Evolutionary conservation across 495 filamentous ascomycete genomes (phyloP).

Genomic region (Penicilliopsis zonata): DNA sequence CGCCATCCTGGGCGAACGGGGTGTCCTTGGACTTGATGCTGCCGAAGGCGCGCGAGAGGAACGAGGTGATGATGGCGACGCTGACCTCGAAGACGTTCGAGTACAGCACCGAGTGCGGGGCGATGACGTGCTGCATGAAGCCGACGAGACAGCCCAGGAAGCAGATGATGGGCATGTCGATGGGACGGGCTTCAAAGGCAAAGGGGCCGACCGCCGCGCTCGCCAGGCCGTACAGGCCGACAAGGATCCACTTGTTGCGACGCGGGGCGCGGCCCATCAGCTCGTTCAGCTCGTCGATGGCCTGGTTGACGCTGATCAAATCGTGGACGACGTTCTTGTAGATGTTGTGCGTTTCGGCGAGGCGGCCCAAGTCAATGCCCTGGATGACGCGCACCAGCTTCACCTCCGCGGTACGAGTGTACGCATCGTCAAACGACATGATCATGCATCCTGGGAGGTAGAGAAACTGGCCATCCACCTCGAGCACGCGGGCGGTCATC

Average conservation of each 20-base stretch:
- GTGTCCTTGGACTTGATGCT: too few relatives aligned
- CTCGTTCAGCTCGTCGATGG: constrained; percentile 50
- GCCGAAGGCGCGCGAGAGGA: constrained; percentile 72
- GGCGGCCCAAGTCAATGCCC: constrained; percentile 69
- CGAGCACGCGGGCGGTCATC: constrained; percentile 74
- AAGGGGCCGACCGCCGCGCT: constrained; percentile 71
- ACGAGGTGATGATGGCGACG: constrained; percentile 69
- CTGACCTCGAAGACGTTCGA: constrained; percentile 82
- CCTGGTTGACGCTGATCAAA: constrained; percentile 64
- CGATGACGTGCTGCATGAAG: constrained; percentile 62
- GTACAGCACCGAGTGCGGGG: constrained; percentile 62
- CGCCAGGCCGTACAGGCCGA: constrained; percentile 70
- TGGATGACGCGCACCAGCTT: constrained; percentile 65
- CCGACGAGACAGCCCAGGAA: constrained; percentile 73
- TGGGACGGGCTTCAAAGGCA: constrained; percentile 68
- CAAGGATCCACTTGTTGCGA: constrained; percentile 52
- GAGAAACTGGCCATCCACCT: constrained; percentile 78
- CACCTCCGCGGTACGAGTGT: constrained; percentile 80
- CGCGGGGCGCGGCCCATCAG: constrained; percentile 40
- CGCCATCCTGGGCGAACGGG: constrained; percentile 10
- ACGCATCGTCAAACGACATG: constrained; percentile 77
- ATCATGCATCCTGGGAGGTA: constrained; percentile 92
- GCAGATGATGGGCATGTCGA: constrained; percentile 80
- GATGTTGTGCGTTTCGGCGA: constrained; percentile 71
- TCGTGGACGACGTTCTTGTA: constrained; percentile 93